These are phyloP conservation scores for Xylaria sp. DNA, from an alignment of 2,329 filamentous ascomycete species.

Conservation along the genomic window DNA sequence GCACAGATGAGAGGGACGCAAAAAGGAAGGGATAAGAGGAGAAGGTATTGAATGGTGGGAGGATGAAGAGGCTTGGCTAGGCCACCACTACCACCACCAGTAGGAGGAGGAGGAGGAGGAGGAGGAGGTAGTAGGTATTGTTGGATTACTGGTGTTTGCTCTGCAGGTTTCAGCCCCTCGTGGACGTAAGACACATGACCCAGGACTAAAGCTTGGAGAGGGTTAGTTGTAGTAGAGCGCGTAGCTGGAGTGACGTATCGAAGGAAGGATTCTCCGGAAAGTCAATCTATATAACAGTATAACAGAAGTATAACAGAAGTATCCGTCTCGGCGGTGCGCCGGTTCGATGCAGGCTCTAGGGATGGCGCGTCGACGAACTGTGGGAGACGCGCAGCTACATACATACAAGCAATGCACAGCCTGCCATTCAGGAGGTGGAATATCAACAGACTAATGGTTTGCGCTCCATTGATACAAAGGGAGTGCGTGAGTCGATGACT, in stretches of 20 bases:
- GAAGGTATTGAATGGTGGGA: no score
- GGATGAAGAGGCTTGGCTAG: not conserved
- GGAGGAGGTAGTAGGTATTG: no score
- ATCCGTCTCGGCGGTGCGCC: not conserved
- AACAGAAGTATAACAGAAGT: no score
- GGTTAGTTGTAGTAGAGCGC: constrained; percentile 11
- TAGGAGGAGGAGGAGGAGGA: no score
- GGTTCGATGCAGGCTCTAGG: not conserved
- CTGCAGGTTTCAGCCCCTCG: not conserved
- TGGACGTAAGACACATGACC: constrained; percentile 15
- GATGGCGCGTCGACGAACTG: not conserved
- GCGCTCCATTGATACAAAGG: not conserved
- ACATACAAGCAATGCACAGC: not conserved
- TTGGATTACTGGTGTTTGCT: not conserved
- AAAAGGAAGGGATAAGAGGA: no score
- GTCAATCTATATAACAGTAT: not conserved
- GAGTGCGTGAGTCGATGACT: no score
- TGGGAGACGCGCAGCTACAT: not conserved
- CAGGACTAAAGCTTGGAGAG: not conserved
- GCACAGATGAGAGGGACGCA: not conserved
- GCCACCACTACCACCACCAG: no score
- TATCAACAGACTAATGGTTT: not conserved
- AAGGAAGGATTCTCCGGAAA: not conserved
- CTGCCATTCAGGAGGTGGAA: not conserved
- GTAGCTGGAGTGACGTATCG: constrained; percentile 11